These are phyloP conservation scores for Petrea volubilis DNA, from an alignment of 257 asterid species.

Conservation along the genomic window DNA sequence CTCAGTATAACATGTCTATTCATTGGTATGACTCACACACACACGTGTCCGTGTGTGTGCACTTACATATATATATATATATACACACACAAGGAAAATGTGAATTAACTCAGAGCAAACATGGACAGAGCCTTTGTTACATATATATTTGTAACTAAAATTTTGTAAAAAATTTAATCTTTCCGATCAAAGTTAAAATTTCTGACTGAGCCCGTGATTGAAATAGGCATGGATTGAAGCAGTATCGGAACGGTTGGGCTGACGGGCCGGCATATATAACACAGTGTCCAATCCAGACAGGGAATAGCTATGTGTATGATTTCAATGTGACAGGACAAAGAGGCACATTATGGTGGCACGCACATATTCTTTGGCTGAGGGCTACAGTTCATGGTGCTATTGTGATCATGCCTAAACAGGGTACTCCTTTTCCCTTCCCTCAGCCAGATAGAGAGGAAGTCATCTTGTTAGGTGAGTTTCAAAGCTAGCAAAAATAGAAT, in stretches of 20 bases:
- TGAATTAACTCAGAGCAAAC: too few species aligned
- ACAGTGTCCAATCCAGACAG: conserved; percentile 64
- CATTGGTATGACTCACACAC: conserved; percentile 45
- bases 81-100: too few species aligned
- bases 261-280: conserved; percentile 72
- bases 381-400: conserved; percentile 66
- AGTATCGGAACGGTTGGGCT: conserved; percentile 68
- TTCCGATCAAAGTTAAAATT: too few species aligned
- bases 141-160: too few species aligned
- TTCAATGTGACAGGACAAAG: conserved; percentile 68
- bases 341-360: conserved; percentile 83
- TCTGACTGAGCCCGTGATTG: background rate
- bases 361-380: conserved; percentile 71
- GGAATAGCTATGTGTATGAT: conserved; percentile 51
- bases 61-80: too few species aligned
- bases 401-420: conserved; percentile 47
- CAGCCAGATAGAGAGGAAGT: conserved; percentile 51
- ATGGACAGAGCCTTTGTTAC: too few species aligned
- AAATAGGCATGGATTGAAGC: conserved; percentile 66
- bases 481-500: background rate
- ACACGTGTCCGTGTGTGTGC: too few species aligned
- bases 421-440: conserved; percentile 55
- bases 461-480: conserved; percentile 46
- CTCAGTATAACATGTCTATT: conserved; percentile 62
- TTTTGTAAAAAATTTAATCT: too few species aligned